Conservation (phyloP, 192 early-diverging fungal species). For the Chytriomyces hyalinus region DNA sequence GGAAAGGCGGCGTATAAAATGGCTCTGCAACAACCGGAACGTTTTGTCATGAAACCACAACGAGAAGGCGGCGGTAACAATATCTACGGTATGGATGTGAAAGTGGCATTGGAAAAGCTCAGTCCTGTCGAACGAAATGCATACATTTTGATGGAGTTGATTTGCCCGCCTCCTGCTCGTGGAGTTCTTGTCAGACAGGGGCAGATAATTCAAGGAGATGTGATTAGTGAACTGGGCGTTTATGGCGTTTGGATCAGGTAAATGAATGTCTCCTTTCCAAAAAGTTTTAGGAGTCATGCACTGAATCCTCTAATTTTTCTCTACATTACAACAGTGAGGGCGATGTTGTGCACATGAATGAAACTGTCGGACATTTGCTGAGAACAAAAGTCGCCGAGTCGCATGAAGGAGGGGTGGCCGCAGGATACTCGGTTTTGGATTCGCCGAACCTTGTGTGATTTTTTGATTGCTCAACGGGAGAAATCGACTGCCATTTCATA, state of each 20-base stretch:
- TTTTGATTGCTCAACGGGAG: no score
- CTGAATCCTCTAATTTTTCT: neutral
- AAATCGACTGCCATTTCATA: no score
- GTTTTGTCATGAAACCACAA: conserved; percentile 94
- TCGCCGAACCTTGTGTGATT: conserved; percentile 52
- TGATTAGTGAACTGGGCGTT: conserved; percentile 92
- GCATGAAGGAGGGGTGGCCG: conserved; percentile 95
- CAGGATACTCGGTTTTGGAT: conserved; percentile 93
- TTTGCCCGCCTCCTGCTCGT: conserved; percentile 73
- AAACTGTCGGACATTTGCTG: conserved; percentile 85
- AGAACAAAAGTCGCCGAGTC: conserved; percentile 85
- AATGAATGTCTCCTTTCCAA: conserved; percentile 24
- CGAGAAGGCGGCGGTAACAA: conserved; percentile 97
- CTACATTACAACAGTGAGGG: conserved; percentile 55
- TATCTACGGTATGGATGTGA: conserved; percentile 87
- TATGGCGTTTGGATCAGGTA: conserved; percentile 90
- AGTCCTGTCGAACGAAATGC: conserved; percentile 72
- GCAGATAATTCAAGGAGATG: conserved; percentile 67
- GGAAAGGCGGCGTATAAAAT: conserved; percentile 70
- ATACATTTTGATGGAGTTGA: conserved; percentile 96
- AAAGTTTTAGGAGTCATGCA: neutral
- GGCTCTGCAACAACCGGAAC: conserved; percentile 68
- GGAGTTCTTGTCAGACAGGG: conserved; percentile 83
- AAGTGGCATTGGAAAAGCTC: conserved; percentile 56
- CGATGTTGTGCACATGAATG: conserved; percentile 67